Base-by-base conservation (phyloP, 441 rosid genomes). In the Jatropha podagrica region DNA sequence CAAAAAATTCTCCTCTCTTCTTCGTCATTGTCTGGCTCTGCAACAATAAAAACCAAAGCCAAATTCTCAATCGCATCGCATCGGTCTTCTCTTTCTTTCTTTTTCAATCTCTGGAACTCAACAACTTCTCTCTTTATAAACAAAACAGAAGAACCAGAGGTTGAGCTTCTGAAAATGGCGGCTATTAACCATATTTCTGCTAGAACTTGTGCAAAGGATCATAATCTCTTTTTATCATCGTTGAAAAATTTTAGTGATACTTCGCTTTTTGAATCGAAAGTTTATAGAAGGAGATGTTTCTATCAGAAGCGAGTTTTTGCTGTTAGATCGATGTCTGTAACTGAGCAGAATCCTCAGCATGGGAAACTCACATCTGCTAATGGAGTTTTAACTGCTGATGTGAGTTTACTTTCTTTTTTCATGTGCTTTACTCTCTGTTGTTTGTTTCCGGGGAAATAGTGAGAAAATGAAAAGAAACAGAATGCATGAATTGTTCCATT, bases 291-390 rank as follows among this genome's bases (percentile, higher is more conserved):
- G 59, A 62, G 68, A 73, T 46, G 65, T 38, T 10, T 12, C 48
- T 37, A 23, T 66, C 49, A 69, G 51, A 58, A 86, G 69, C 42
- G 73, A 59, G 46, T 64, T 76, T 66, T 80, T 48, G 69, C 74
- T 41, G 77, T 88, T 68, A 78, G 87, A 81, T 84, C 90, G 72
- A 81, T 77, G 76, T 82, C 72, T 42, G 68, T 71, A 66, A 48
- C 75, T 12, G 74, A 82, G 0, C 82, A 74, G 56, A 77, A 71
- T 73, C 62, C 76, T 71, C 85, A 17, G 23, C 61, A 42, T 37
- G 55, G 54, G 11, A 66, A 75, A n/a, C 79, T 80, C 52, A 77
- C 70, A 52, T 79, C 86, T 55, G 81, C 69, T 0, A 88, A 86
- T 52, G 87, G 86, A 26, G 75, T 88, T 77, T 72, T 84, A 9